phyloP scores from a whole-genome alignment of 768 basidiomycete species.

The Lactifluus pinguis region DNA sequence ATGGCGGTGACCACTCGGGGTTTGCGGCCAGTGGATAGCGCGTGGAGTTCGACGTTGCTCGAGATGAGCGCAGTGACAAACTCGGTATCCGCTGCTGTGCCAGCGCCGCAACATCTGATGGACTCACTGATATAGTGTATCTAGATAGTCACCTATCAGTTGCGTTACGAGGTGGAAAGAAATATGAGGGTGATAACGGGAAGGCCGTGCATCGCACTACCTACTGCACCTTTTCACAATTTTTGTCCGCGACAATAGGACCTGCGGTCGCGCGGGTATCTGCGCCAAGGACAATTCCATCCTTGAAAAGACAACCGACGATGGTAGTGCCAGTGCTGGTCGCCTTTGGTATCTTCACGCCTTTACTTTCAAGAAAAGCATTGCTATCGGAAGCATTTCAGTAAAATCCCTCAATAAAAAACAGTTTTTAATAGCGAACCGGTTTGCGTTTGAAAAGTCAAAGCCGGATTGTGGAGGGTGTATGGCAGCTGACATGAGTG shows the following conservation, averaged over 20 bases:
- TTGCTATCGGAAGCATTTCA: conserved; percentile 39
- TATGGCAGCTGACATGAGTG: conserved; percentile 37
- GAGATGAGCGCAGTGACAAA: conserved; percentile 92
- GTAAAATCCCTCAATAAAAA: background rate
- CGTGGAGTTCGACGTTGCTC: conserved; percentile 91
- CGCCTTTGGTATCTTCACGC: conserved; percentile 68
- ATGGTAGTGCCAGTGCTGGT: conserved; percentile 96
- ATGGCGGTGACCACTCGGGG: conserved; percentile 95
- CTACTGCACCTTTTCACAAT: conserved; percentile 87
- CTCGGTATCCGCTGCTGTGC: conserved; percentile 98
- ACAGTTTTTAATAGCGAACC: conserved; percentile 34
- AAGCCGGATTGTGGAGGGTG: conserved; percentile 49
- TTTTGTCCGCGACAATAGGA: conserved; percentile 95
- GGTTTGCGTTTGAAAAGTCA: conserved; percentile 66
- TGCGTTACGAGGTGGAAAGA: background rate
- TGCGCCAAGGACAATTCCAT: conserved; percentile 90
- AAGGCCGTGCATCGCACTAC: background rate
- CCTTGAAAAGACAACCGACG: conserved; percentile 89
- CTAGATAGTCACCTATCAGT: conserved; percentile 32
- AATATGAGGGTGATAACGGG: background rate
- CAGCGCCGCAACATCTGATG: conserved; percentile 96
- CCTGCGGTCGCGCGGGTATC: conserved; percentile 96
- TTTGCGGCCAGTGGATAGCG: conserved; percentile 81
- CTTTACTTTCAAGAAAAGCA: conserved; percentile 59
- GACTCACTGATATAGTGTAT: conserved; percentile 95